Evolutionary conservation across 2,329 filamentous ascomycete species (phyloP).

Genomic region (Fusarium oligoseptatum): DNA sequence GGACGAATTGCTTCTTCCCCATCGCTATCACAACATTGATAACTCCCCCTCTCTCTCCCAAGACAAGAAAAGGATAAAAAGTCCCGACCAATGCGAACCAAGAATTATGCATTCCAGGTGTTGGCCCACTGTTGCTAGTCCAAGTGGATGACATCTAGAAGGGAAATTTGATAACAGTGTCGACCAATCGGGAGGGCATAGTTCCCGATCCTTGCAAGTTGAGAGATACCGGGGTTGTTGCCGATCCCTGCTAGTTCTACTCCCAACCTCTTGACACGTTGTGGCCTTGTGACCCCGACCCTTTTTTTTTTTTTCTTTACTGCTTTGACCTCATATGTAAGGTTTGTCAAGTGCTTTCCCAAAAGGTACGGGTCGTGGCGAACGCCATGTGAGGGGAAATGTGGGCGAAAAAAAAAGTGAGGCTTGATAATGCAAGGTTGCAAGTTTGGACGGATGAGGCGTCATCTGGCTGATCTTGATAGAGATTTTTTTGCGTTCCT

Average conservation of each 20-base stretch:
- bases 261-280: not conserved
- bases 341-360: conserved; percentile 24
- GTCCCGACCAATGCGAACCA: not conserved
- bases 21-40: not conserved
- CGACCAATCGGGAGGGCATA: conserved; percentile 23
- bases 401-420: not conserved
- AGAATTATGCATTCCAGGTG: not conserved
- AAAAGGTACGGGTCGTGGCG: conserved; percentile 15
- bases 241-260: conserved; percentile 18
- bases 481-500: conserved; percentile 3
- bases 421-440: not conserved
- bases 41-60: not conserved
- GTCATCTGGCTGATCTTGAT: not conserved
- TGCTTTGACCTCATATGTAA: conserved; percentile 24
- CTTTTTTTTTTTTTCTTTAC: not conserved
- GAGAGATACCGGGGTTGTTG: not conserved
- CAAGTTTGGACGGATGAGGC: not conserved
- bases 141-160: conserved; percentile 14
- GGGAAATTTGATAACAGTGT: conserved; percentile 6
- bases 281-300: not conserved
- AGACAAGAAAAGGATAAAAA: not conserved
- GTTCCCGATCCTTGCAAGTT: conserved; percentile 28
- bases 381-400: conserved; percentile 7
- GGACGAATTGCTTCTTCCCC: not conserved
- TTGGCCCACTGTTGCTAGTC: not conserved